These are phyloP conservation scores for Arxiozyma slooffiae DNA, from an alignment of 1,139 yeast genomes.

Conservation along the genomic window DNA sequence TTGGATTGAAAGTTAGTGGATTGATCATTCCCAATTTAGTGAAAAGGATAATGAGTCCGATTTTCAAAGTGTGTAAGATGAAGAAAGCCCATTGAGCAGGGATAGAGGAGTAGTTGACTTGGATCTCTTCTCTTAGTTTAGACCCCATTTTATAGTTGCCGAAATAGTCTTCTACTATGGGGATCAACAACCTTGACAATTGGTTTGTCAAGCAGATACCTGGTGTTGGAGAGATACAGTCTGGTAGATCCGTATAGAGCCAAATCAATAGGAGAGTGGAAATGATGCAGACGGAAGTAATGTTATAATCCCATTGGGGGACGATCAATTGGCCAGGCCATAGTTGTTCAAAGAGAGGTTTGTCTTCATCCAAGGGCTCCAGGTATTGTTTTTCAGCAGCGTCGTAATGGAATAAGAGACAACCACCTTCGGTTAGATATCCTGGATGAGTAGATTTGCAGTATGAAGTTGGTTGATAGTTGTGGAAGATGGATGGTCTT, in stretches of 20 bases:
- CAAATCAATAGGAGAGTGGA: slow-evolving; percentile 38
- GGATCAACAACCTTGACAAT: slow-evolving; percentile 35
- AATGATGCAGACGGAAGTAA: slow-evolving; percentile 40
- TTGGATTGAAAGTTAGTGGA: slow-evolving; percentile 51
- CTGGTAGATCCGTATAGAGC: slow-evolving; percentile 92
- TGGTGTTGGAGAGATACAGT: slow-evolving; percentile 80
- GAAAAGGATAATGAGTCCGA: slow-evolving; percentile 44
- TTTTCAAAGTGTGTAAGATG: slow-evolving; percentile 57
- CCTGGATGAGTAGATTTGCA: slow-evolving; percentile 73
- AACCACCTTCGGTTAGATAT: slow-evolving; percentile 72
- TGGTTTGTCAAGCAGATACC: slow-evolving; percentile 76
- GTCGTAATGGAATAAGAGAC: slow-evolving; percentile 54
- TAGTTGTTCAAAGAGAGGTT: slow-evolving; percentile 45
- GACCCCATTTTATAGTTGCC: slow-evolving; percentile 36
- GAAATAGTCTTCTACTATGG: slow-evolving; percentile 29
- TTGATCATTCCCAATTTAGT: slow-evolving; percentile 66
- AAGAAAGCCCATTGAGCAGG: slow-evolving; percentile 63
- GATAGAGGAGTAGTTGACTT: slow-evolving; percentile 31
- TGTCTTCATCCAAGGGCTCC: slow-evolving; percentile 38
- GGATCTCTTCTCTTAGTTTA: slow-evolving; percentile 42
- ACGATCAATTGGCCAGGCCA: slow-evolving; percentile 89
- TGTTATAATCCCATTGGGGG: slow-evolving; percentile 66
- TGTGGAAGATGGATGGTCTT: slow-evolving; percentile 70
- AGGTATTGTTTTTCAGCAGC: slow-evolving; percentile 42
- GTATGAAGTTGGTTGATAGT: slow-evolving; percentile 55